These are phyloP conservation scores for Vaccinium macrocarpon DNA, from an alignment of 148 eudicot species.

Conservation along the genomic window DNA sequence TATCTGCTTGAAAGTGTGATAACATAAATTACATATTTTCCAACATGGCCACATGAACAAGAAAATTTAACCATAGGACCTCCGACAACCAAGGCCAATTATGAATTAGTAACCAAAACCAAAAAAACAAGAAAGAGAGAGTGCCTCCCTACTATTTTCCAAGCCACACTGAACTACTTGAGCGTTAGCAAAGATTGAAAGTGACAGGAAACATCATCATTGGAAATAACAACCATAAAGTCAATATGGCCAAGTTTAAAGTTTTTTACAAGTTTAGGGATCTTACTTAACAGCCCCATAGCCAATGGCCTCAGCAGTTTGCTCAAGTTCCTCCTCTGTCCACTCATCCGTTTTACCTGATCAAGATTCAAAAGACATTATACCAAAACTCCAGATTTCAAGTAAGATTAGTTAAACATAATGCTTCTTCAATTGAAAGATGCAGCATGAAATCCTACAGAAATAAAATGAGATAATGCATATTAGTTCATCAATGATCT, in stretches of 20 bases:
- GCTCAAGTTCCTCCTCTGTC: slow-evolving; percentile 75
- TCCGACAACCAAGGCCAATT: background rate
- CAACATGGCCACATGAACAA: background rate
- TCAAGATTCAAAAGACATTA: slow-evolving; percentile 7
- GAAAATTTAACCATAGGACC: background rate
- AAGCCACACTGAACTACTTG: background rate
- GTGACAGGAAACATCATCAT: background rate
- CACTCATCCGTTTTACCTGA: slow-evolving; percentile 77
- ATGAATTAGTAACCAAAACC: background rate
- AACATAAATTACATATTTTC: background rate
- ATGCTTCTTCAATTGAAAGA: background rate
- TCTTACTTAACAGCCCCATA: slow-evolving; percentile 99
- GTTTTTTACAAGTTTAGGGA: background rate
- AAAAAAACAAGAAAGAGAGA: background rate
- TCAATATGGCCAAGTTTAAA: background rate
- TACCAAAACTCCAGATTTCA: background rate
- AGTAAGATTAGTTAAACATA: background rate
- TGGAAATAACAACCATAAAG: background rate
- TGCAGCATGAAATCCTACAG: background rate
- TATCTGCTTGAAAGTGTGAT: background rate
- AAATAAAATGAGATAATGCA: background rate
- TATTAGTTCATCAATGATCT: background rate
- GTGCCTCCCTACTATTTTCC: background rate
- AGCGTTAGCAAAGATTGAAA: background rate
- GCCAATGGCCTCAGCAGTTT: slow-evolving; percentile 94